These are phyloP conservation scores for Ceratobasidium sp. DNA, from an alignment of 1,284 basidiomycete genomes.

Conservation along the genomic window DNA sequence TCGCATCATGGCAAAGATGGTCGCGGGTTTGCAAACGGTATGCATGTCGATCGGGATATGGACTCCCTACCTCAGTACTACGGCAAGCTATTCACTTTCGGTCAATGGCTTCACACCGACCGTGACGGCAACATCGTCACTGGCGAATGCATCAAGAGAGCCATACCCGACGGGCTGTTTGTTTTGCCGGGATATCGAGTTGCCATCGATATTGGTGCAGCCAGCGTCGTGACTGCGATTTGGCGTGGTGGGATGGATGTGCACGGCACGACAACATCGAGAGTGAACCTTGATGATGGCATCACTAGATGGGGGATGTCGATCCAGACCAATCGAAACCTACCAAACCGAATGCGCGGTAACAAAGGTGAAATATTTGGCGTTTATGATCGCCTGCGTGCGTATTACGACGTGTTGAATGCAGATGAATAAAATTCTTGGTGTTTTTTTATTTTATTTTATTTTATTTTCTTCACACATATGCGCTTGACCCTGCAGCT, in stretches of 20 bases:
- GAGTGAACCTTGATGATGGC: neutral
- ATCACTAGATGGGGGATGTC: conserved; percentile 18
- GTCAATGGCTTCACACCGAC: conserved; percentile 9
- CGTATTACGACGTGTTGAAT: neutral
- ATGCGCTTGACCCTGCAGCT: no score
- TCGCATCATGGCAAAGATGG: neutral
- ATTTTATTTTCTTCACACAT: no score
- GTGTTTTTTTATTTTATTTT: no score
- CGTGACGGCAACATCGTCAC: neutral
- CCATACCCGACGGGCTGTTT: conserved; percentile 8
- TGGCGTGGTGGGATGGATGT: conserved; percentile 18
- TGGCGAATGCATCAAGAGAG: neutral
- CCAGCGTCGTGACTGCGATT: neutral
- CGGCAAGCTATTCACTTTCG: conserved; percentile 20
- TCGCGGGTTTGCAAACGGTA: conserved; percentile 4
- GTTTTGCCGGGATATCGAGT: conserved; percentile 5
- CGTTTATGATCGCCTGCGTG: neutral
- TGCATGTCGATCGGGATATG: conserved; percentile 5
- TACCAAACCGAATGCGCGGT: neutral
- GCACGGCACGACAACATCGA: conserved; percentile 6
- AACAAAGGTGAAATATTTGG: conserved; percentile 7
- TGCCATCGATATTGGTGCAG: conserved; percentile 6
- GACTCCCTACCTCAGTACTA: neutral
- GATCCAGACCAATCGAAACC: conserved; percentile 15
- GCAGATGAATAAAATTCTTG: no score